Base-by-base conservation (phyloP, 768 basidiomycete species). In the Steccherinum ochraceum region DNA sequence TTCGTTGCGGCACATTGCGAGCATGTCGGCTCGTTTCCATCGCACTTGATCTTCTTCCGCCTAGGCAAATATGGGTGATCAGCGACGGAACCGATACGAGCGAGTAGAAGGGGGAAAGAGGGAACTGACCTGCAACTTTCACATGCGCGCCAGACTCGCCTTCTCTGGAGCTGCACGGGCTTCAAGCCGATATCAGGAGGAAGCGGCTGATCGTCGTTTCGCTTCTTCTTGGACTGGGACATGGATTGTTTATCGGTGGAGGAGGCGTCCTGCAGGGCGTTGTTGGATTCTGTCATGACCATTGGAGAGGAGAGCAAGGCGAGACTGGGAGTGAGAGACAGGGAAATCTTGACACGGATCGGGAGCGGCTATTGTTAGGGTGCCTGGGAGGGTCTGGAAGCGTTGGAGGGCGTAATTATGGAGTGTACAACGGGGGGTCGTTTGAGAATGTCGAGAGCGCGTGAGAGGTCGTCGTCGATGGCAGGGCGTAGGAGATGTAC, bases 41-140 rank as follows among this genome's bases (percentile, higher is more conserved):
- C 90, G 68, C 90, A 93, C 66, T 93, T 93, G 65, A 93, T 91
- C 77, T 93, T 93, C 80, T 92, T 92, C 57, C 89, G 83, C 55
- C 90, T 90, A 65, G 26, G 47, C 40, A 51, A 39, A 61, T 30
- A 54, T 48, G 23, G 18, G 27, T 27, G 45, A 58, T 52, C 30
- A 59, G n/a, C n/a, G n/a, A 58, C 50, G 56, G 55, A 26, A 51
- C 30, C 30, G 7, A 7, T 7, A 50, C 50, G 48, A 56, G 44
- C 52, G 45, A 55, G 46, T 55, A 56, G 55, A 55, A 24, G 24
- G 24, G 39, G 13, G 52, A n/a, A 55, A 47, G 58, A 54, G 40
- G 53, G 48, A 45, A 73, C 80, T 44, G 55, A 84, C 89, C 89
- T 82, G 74, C 90, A 93, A 60, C 83, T 83, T 72, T 92, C 90